Evolutionary conservation across 2,329 filamentous ascomycete genomes (phyloP).

Genomic region (Myriosclerotinia curreyana): DNA sequence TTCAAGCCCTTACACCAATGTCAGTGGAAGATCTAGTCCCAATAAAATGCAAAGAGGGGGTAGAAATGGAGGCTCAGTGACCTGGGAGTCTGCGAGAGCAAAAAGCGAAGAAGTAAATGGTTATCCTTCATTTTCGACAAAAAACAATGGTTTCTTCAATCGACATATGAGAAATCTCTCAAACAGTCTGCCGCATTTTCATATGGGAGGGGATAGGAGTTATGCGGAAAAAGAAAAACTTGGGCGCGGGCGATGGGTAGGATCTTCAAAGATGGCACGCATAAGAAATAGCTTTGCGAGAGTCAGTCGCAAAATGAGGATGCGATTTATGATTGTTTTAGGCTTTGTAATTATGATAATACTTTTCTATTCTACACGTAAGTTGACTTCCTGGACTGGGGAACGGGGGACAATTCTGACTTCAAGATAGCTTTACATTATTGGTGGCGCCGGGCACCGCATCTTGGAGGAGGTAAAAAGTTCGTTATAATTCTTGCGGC

Average conservation of each 20-base stretch:
- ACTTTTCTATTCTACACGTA: slow-evolving; percentile 71
- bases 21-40: slow-evolving; percentile 68
- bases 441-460: slow-evolving; percentile 67
- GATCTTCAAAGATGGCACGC: slow-evolving; percentile 48
- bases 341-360: slow-evolving; percentile 59
- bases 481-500: slow-evolving; percentile 91
- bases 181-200: slow-evolving; percentile 72
- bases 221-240: slow-evolving; percentile 78
- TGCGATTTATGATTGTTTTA: slow-evolving; percentile 58
- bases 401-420: slow-evolving; percentile 22
- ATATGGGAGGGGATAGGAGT: slow-evolving; percentile 45
- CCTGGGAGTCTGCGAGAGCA: slow-evolving; percentile 80
- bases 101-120: slow-evolving; percentile 70
- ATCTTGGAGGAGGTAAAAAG: slow-evolving; percentile 81
- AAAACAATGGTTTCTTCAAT: slow-evolving; percentile 83
- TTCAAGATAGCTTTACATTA: slow-evolving; percentile 42
- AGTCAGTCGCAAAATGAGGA: slow-evolving; percentile 63
- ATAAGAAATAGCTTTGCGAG: slow-evolving; percentile 48
- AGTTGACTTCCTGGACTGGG: slow-evolving; percentile 43
- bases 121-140: slow-evolving; percentile 75
- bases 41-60: slow-evolving; percentile 45
- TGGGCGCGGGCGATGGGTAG: slow-evolving; percentile 56
- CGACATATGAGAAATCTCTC: slow-evolving; percentile 80
- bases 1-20: slow-evolving; percentile 56
- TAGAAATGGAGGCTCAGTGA: slow-evolving; percentile 56